Evolutionary conservation across 768 basidiomycete genomes (phyloP), one percentile per base, ranked within the genome.

Genomic region (Gloeopeniophorella convolvens): DNA sequence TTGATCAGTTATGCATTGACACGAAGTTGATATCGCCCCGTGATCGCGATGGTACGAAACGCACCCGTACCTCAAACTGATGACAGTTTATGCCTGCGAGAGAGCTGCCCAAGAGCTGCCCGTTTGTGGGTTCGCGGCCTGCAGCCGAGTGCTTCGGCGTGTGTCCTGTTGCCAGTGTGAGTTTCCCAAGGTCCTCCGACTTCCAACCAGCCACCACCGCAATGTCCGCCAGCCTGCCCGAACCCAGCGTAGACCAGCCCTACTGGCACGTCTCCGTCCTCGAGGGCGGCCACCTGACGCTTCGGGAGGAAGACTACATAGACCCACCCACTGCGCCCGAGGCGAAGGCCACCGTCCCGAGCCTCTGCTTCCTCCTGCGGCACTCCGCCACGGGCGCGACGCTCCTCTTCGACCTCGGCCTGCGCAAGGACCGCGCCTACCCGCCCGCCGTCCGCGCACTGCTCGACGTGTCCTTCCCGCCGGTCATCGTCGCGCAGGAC

Each of bases 321-420:
- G 35, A 20, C 31, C 27, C 39, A 12, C 36, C 50, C 23, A 36
- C 33, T 20, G n/a, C n/a, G n/a, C 32, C 43, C 12, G 4, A 27
- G 2, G 45, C 23, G 8, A 32, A 26, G 15, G 26, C 21, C 26
- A 24, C 27, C 8, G 42, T 27, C 24, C 57, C 57, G 8, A 42
- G 49, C 31, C 49, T 58, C 28, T 34, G 45, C 15, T 58, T 58
- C 49, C 49, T 51, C 26, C 53, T 58, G 5, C 43, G 33, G 7
- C 57, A 58, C 42, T 58, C 57, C 33, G 31, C 28, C 16, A 42
- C 54, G 7, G 21, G 30, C n/a, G 40, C 26, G 12, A 15, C 40
- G 20, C 3, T 58, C 20, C 31, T 58, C 44, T 58, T 55, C 37
- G 57, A 58, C 45, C 48, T 55, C 24, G 57, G 57, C 47, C 39